Evolutionary conservation across 352 stramenopile genomes (phyloP), one percentile per base, ranked within the genome.

Genomic region (Globisporangium cederbergense): DNA sequence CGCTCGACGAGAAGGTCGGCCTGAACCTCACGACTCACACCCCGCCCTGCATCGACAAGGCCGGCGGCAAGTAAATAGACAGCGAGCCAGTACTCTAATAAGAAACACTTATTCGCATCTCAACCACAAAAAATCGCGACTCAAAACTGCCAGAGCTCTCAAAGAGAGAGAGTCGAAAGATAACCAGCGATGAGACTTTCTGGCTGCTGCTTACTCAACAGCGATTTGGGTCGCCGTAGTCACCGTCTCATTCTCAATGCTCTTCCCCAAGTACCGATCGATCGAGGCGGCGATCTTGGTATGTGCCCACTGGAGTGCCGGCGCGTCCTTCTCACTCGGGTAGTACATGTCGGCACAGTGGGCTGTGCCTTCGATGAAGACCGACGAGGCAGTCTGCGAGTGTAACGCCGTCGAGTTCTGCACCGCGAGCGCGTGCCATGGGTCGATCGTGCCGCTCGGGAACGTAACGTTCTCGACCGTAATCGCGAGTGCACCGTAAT

Each of bases 21-120:
- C 95, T 98, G 51, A 97, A 98, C 73, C 74, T 98, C 34, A 98
- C 95, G 50, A 88, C 95, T 6, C 83, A 92, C 69, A 95, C 95
- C 34, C 70, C 98, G 68, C 84, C 92, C 11, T 97, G 83, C 58
- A 92, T 98, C 65, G 95, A 98, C 81, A 98, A 98, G 76, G 76
- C 71, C 36, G 95, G 95, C 45, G 93, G 93, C 7, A 28, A 28
- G 25, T 28, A 28, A 28, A 28, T 2, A 28, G 25, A 28, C 25
- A 28, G 25, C 25, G 25, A 28, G 25, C 25, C 25, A 28, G 25
- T 28, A 28, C 25, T 28, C 25, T 28, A 28, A 28, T 28, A 28
- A 28, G 25, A 28, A 40, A 40, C 8, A 40, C 8, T 40, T 40
- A 40, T 40, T 40, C 34, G 7, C 34, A 40, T 40, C 8, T 40